Evolutionary conservation across 2,329 filamentous ascomycete species (phyloP).

Genomic region (Geosmithia putterillii): DNA sequence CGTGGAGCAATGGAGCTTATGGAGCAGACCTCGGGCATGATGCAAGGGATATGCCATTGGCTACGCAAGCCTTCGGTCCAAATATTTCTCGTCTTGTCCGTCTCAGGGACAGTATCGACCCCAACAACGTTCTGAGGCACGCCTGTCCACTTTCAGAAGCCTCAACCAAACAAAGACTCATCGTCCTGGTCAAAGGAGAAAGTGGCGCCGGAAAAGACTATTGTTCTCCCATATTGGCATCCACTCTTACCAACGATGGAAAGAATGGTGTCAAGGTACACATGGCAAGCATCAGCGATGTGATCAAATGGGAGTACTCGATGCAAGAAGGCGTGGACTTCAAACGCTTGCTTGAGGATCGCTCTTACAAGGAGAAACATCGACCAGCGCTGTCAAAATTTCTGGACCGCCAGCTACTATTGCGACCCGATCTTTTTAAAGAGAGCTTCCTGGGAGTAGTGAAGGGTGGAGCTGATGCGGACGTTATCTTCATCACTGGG

Average conservation of each 20-base stretch:
- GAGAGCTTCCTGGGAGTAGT: slow-evolving; percentile 39
- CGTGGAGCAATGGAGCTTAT: slow-evolving; percentile 39
- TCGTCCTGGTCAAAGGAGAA: slow-evolving; percentile 45
- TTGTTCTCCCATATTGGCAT: slow-evolving; percentile 40
- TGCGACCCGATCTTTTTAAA: slow-evolving; percentile 31
- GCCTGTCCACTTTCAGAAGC: slow-evolving; percentile 37
- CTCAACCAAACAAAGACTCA: slow-evolving; percentile 26
- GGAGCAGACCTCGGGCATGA: slow-evolving; percentile 52
- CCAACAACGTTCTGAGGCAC: slow-evolving; percentile 36
- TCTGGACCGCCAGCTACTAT: slow-evolving; percentile 29
- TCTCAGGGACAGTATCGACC: slow-evolving; percentile 38
- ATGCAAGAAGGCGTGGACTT: slow-evolving; percentile 31
- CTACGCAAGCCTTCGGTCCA: slow-evolving; percentile 40
- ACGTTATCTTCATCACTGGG: slow-evolving; percentile 49
- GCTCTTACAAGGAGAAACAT: slow-evolving; percentile 50
- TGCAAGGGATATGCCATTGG: slow-evolving; percentile 39
- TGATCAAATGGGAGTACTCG: slow-evolving; percentile 45
- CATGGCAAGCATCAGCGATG: slow-evolving; percentile 42
- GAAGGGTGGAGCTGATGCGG: slow-evolving; percentile 21
- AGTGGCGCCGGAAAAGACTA: slow-evolving; percentile 48
- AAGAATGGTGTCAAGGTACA: slow-evolving; percentile 19
- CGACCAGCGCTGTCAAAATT: slow-evolving; percentile 37
- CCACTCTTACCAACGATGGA: slow-evolving; percentile 16
- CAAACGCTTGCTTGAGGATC: slow-evolving; percentile 34
- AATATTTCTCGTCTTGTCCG: slow-evolving; percentile 35